Evolutionary conservation across 116 monocot species (phyloP), one percentile per base, ranked within the genome.

Genomic region (Thalassia testudinum): DNA sequence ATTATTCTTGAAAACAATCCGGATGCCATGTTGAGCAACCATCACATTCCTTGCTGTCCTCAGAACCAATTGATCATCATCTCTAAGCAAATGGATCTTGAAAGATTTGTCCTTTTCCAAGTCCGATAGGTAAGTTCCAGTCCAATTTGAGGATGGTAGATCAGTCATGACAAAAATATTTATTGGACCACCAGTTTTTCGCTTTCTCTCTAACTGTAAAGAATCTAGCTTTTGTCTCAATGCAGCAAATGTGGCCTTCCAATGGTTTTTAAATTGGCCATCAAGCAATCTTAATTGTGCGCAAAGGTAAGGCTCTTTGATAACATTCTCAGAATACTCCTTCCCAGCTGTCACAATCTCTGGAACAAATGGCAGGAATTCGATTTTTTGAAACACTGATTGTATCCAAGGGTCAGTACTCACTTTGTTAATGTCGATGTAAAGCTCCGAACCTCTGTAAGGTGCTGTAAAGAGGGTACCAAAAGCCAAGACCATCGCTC

Each of bases 201-300:
- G 47, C 30, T 72, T 65, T 1, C 19, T 26, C 37, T 78, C 72
- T 6, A 54, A 26, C 26, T 63, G 57, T 48, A 85, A 24, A 27
- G 78, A 53, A 42, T 70, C 48, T 52, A 88, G 42, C 56, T 85
- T 85, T 60, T 88, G 53, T 52, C 75, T 51, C 8, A 97, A 43
- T 21, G 65, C 72, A 50, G 72, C 65, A 58, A 95, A 89, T 51
- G 97, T 85, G 50, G 64, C 12, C 52, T 74, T 82, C 89, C 89
- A 82, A 28, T 89, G 85, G 64, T 97, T 88, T 61, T 88, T 97
- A 49, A 97, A 97, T 48, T 82, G 88, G 24, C 95, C 88, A 69
- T 97, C 95, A 23, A 97, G 67, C 42, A 97, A 66, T 50, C 97
- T 73, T 26, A 97, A 72, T 55, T 89, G 97, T 2, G 82, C 89